phyloP scores from a whole-genome alignment of 805 yeast species.

The Ogataea dorogensis region DNA sequence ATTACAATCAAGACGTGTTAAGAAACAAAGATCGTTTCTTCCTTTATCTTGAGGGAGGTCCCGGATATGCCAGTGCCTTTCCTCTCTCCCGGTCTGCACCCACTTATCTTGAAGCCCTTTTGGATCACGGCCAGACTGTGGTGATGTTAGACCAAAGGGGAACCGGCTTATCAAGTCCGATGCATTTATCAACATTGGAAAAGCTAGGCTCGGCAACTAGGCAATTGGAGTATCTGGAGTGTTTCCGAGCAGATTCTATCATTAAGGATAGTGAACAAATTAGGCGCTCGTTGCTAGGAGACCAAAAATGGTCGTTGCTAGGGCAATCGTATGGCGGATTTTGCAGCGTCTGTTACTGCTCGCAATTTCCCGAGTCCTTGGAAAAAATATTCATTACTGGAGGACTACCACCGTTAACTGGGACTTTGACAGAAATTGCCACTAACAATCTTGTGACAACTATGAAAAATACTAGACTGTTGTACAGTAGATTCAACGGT shows the following conservation, averaged over 20 bases:
- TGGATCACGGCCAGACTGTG: slow-evolving; percentile 24
- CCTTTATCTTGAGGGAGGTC: slow-evolving; percentile 53
- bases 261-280: slow-evolving; percentile 50
- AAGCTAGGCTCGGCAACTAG: slow-evolving; percentile 20
- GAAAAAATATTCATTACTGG: slow-evolving; percentile 51
- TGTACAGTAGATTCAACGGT: slow-evolving; percentile 47
- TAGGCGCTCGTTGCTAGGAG: slow-evolving; percentile 33
- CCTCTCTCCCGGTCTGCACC: slow-evolving; percentile 20
- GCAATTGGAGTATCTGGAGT: slow-evolving; percentile 40
- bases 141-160: slow-evolving; percentile 58
- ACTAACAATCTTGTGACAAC: slow-evolving; percentile 46
- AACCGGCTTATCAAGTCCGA: slow-evolving; percentile 53
- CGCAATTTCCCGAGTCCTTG: slow-evolving; percentile 41
- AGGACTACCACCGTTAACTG: slow-evolving; percentile 55
- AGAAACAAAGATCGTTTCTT: slow-evolving; percentile 31
- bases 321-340: slow-evolving; percentile 63
- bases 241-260: slow-evolving; percentile 54
- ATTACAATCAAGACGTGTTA: slow-evolving; percentile 18
- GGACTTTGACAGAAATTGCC: slow-evolving; percentile 47
- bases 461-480: slow-evolving; percentile 46
- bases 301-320: slow-evolving; percentile 45
- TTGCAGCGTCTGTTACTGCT: slow-evolving; percentile 47
- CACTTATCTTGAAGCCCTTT: slow-evolving; percentile 16
- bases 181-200: slow-evolving; percentile 35
- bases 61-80: slow-evolving; percentile 44